Conservation (phyloP, 2,329 filamentous ascomycete genomes). For the Teratosphaeria zuluensis region DNA sequence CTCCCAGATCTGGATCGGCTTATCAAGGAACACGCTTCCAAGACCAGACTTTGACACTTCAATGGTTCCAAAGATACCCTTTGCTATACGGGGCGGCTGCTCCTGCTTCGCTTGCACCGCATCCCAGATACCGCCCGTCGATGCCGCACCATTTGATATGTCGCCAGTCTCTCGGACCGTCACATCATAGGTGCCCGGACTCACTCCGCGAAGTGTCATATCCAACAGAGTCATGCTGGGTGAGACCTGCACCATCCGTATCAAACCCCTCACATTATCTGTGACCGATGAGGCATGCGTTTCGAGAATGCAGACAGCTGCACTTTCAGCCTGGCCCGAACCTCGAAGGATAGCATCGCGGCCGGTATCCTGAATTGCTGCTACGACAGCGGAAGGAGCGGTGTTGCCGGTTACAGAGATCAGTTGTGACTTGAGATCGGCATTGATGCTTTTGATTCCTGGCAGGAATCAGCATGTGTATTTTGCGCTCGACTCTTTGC, state of each 20-base stretch:
- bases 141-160: conserved; percentile 71
- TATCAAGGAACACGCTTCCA: conserved; percentile 72
- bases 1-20: conserved; percentile 83
- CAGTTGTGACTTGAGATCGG: conserved; percentile 71
- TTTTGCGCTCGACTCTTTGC: neutral
- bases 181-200: conserved; percentile 71
- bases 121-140: conserved; percentile 76
- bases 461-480: conserved; percentile 1
- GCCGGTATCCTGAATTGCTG: conserved; percentile 79
- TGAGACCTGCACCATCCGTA: conserved; percentile 86
- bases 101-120: conserved; percentile 37
- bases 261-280: conserved; percentile 71
- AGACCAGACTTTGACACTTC: conserved; percentile 65
- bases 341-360: conserved; percentile 90
- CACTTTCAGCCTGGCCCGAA: conserved; percentile 72
- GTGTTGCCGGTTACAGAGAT: conserved; percentile 82
- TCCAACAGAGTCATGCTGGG: conserved; percentile 73
- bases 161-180: conserved; percentile 80
- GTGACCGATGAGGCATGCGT: conserved; percentile 54
- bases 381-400: conserved; percentile 79
- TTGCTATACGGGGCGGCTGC: conserved; percentile 37
- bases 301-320: conserved; percentile 92
- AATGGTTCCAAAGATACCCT: conserved; percentile 64
- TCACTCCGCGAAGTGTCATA: conserved; percentile 72
- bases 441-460: conserved; percentile 77